These are phyloP conservation scores for Talaromyces nanjingensis DNA, from an alignment of 495 filamentous ascomycete species.

Conservation along the genomic window DNA sequence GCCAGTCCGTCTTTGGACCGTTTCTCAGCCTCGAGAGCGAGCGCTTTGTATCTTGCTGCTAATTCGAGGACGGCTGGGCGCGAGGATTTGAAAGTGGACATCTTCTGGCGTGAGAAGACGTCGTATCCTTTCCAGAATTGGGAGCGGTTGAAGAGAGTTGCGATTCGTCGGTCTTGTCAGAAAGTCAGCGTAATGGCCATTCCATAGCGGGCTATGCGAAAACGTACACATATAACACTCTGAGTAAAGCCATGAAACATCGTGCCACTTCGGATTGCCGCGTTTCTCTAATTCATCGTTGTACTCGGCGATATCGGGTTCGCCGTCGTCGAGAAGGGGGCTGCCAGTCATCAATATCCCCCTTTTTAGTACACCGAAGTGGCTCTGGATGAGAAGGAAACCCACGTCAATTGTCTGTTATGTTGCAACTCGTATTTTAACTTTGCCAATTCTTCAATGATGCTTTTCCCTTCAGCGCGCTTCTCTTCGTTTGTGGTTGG, in stretches of 20 bases:
- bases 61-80: constrained; percentile 87
- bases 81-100: constrained; percentile 86
- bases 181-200: neutral
- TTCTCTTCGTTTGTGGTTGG: constrained; percentile 54
- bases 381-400: neutral
- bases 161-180: constrained; percentile 55
- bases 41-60: constrained; percentile 63
- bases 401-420: constrained; percentile 69
- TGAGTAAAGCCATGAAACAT: constrained; percentile 77
- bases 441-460: constrained; percentile 69
- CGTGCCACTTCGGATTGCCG: constrained; percentile 72
- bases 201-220: too few species aligned
- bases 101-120: constrained; percentile 86
- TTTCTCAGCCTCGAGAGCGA: constrained; percentile 50
- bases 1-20: constrained; percentile 26
- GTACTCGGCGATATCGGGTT: constrained; percentile 70
- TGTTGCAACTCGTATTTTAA: constrained; percentile 97
- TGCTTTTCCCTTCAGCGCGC: constrained; percentile 72
- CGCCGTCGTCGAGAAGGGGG: constrained; percentile 74
- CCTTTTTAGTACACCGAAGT: too few species aligned
- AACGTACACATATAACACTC: constrained; percentile 89
- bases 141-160: constrained; percentile 67
- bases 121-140: constrained; percentile 88
- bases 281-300: constrained; percentile 77
- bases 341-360: constrained; percentile 30